These are phyloP conservation scores for Lasiodiplodia theobromae DNA, from an alignment of 2,329 filamentous ascomycete genomes.

Conservation along the genomic window DNA sequence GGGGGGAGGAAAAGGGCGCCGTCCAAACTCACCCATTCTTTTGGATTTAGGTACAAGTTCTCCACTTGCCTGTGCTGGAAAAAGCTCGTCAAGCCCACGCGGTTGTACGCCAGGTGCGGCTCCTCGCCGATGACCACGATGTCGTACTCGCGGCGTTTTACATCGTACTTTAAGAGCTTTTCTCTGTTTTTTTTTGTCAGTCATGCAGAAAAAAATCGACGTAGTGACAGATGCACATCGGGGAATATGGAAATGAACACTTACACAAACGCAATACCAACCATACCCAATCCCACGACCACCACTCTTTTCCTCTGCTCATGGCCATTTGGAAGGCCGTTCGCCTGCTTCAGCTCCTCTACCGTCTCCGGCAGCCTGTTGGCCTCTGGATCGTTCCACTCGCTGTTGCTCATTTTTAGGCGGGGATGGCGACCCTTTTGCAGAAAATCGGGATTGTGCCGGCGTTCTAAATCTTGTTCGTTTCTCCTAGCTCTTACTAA, in stretches of 20 bases:
- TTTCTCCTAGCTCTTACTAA: not conserved
- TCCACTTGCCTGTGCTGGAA: conserved; percentile 87
- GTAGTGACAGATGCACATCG: too few species aligned
- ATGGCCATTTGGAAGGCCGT: conserved; percentile 38
- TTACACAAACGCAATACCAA: conserved; percentile 87
- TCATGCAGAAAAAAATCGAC: not conserved
- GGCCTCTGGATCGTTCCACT: conserved; percentile 56
- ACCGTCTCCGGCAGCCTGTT: conserved; percentile 55
- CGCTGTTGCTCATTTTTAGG: conserved; percentile 50
- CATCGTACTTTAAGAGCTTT: conserved; percentile 86
- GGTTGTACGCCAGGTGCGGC: conserved; percentile 86
- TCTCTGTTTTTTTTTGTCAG: conserved; percentile 62
- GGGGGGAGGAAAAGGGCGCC: not conserved
- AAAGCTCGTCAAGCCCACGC: conserved; percentile 87
- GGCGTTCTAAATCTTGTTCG: not conserved
- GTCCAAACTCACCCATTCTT: conserved; percentile 71
- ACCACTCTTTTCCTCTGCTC: conserved; percentile 71
- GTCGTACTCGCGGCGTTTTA: conserved; percentile 76
- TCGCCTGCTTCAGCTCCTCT: conserved; percentile 40
- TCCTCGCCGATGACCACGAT: conserved; percentile 89
- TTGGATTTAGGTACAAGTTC: conserved; percentile 85
- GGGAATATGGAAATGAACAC: conserved; percentile 41
- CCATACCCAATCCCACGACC: conserved; percentile 90
- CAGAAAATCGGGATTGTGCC: not conserved
- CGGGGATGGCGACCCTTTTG: not conserved